Evolutionary conservation across 2,329 filamentous ascomycete genomes (phyloP), one percentile per base, ranked within the genome.

Genomic region (Hypoxylon sp.): DNA sequence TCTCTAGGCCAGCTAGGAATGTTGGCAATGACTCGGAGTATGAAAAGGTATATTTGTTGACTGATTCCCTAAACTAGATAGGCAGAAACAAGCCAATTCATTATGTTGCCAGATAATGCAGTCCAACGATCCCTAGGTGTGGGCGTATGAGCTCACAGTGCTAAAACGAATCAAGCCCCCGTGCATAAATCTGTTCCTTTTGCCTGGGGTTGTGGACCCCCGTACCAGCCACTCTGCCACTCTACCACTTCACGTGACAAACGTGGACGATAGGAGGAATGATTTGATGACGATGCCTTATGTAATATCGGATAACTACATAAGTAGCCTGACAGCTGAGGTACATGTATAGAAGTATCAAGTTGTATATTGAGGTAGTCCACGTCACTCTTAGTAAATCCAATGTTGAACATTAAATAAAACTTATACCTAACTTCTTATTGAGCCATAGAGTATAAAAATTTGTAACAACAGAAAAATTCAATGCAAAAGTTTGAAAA

Each of bases 1-100:
- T 73, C 66, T 77, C 76, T 75, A 77, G 77, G 70, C 77, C 75
- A 74, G 77, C 77, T 78, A 75, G 73, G 71, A 68, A 55, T 66
- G 58, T 64, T 69, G 51, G 35, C 42, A 62, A 61, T 33, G 46
- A 51, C 51, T 63, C 26, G 44, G 64, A 53, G 50, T 65, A 50
- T 42, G 54, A 50, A 69, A 62, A 57, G 35, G 52, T 44, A 51
- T 37, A 50, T 63, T 59, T 33, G 59, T 62, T 67, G 26, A 44
- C 24, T 60, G 48, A 19, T 37, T 62, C 62, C 24, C 37, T 66
- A 59, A 29, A 54, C 37, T 39, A 54, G 37, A 66, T 54, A 64
- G 52, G 50, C 33, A 59, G 59, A 54, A 67, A 63, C 37, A 63
- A 59, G 29, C 42, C 31, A 68, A 67, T 61, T 68, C 64, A 64